Evolutionary conservation across 2,329 filamentous ascomycete genomes (phyloP).

Genomic region (Eutypella sp.): DNA sequence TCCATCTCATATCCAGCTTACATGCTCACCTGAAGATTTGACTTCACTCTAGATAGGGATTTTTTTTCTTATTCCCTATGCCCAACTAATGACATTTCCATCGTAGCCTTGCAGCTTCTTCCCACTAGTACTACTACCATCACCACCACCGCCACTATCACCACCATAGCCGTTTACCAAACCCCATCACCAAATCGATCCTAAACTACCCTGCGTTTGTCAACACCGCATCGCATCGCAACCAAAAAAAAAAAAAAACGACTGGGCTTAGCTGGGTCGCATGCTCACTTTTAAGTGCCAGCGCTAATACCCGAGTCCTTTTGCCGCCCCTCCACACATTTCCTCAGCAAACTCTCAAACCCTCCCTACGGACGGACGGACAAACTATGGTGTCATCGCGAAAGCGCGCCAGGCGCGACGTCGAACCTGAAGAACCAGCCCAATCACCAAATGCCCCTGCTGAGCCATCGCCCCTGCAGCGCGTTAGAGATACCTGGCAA

Average conservation of each 20-base stretch:
- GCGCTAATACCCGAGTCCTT: too few relatives aligned
- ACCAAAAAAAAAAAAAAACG: too few relatives aligned
- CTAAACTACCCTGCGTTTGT: not conserved
- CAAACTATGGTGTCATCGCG: slow-evolving; percentile 40
- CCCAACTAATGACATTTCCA: not conserved
- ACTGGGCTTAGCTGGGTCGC: too few relatives aligned
- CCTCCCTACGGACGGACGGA: too few relatives aligned
- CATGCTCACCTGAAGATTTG: too few relatives aligned
- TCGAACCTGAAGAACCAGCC: slow-evolving; percentile 26
- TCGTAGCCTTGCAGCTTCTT: slow-evolving; percentile 1
- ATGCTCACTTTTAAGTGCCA: too few relatives aligned
- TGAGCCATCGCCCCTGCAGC: slow-evolving; percentile 48
- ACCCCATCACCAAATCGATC: not conserved
- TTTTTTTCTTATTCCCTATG: too few relatives aligned
- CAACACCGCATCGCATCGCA: not conserved
- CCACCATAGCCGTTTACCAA: too few relatives aligned
- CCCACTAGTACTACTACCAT: not conserved
- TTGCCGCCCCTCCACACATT: too few relatives aligned
- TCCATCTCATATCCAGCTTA: too few relatives aligned
- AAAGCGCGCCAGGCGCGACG: slow-evolving; percentile 44
- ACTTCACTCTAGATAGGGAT: too few relatives aligned
- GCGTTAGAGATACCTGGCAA: slow-evolving; percentile 87
- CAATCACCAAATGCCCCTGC: slow-evolving; percentile 16
- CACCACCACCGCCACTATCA: not conserved
- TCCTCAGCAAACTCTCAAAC: too few relatives aligned